Base-by-base conservation (phyloP, 2,329 filamentous ascomycete genomes). In the Ceratocystis lukuohia region DNA sequence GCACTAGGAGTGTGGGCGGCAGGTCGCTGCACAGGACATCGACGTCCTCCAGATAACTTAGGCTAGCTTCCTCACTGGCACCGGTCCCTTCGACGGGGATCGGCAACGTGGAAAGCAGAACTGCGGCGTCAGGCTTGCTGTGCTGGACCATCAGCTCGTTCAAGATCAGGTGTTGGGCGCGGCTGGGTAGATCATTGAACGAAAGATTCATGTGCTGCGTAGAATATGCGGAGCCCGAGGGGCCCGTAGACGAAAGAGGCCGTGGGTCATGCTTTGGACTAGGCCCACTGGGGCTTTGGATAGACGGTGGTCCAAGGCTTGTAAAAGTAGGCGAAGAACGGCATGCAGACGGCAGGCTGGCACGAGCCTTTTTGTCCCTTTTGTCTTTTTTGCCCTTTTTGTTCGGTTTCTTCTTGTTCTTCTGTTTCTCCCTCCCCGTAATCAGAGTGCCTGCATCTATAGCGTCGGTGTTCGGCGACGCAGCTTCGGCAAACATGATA, bases 181-280 rank as follows among this genome's bases (percentile, higher is more conserved):
- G 84, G 71, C 88, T 89, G 0, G 91, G 90, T 3, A 96, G 78
- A 72, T 95, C 89, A 71, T 96, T 95, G 78, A 96, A 96, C 1
- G 86, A 90, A 1, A 95, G 78, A 0, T 89, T 82, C 2, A 90
- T 75, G 2, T 83, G 80, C 64, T 86, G 84, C 25, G 83, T 82
- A 2, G 83, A 81, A 71, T 82, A 83, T 17, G 77, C 74, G 2
- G 79, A 80, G 4, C 61, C 61, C 7, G 50, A 59, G 20, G 7
- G 0, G 17, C 61, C 25, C 12, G 50, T n/a, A 6, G 37, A 1
- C n/a, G 50, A 10, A 10, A 8, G 33, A 5, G 2, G 53, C 12
- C 12, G n/a, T 12, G 15, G 17, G 7, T 1, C 53, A 33, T 3
- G 28, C 12, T n/a, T 3, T 2, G 10, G 46, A 22, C 10, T 4